Conservation (phyloP, 345 rosid genomes). For the Eucalyptus rudis region DNA sequence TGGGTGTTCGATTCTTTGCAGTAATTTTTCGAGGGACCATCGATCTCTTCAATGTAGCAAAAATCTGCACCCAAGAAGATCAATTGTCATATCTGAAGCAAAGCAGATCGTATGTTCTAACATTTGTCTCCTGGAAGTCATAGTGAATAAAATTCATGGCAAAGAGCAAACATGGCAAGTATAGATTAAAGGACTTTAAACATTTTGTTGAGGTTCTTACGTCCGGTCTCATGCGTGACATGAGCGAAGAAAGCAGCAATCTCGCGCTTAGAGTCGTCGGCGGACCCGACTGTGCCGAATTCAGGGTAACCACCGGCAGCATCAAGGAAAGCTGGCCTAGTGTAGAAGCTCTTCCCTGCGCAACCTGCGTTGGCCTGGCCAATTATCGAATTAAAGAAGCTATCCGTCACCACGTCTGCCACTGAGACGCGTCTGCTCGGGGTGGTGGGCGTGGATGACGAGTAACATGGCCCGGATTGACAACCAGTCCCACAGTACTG, state of each 20-base stretch:
- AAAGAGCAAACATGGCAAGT: background rate
- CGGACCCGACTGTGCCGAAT: constrained; percentile 42
- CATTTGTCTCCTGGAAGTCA: background rate
- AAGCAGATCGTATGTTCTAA: background rate
- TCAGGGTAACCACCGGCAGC: constrained; percentile 32
- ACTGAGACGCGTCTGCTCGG: constrained; percentile 13
- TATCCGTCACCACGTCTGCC: constrained; percentile 21
- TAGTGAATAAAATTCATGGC: background rate
- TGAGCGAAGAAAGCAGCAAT: constrained; percentile 79
- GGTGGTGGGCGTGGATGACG: constrained; percentile 20
- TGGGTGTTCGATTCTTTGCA: background rate
- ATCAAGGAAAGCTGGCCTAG: constrained; percentile 35
- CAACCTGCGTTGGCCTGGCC: constrained; percentile 35
- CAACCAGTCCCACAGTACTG: constrained; percentile 38
- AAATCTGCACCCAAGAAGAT: constrained; percentile 1
- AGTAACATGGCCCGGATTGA: constrained; percentile 39
- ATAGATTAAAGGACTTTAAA: background rate
- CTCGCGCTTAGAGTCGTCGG: constrained; percentile 46
- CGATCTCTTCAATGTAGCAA: constrained; percentile 9
- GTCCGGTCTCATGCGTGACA: constrained; percentile 73
- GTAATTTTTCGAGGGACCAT: background rate
- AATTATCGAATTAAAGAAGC: constrained; percentile 46
- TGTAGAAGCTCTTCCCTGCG: constrained; percentile 47
- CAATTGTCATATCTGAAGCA: background rate
- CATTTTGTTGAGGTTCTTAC: constrained; percentile 20